Percentiles rank a stretch among this genome's conserved stretches.
phyloP scores from a whole-genome alignment of 2,329 filamentous ascomycete species.

The Parasarocladium wereldwijsianum region DNA sequence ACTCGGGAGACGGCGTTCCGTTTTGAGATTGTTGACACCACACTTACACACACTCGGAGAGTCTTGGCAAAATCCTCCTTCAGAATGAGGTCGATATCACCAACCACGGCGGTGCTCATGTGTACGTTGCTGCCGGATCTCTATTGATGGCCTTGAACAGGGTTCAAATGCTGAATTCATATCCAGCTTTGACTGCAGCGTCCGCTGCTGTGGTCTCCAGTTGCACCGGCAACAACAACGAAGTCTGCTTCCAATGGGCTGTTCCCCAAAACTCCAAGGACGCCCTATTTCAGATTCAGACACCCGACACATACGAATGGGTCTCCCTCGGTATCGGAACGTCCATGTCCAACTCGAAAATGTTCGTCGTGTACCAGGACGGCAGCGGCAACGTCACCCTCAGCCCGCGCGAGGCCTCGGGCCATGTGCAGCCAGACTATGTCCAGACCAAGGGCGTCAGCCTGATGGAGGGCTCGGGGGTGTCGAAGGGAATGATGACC shows the following conservation, averaged over 20 bases:
- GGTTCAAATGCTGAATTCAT: no score
- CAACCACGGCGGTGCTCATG: no score
- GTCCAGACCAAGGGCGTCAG: constrained; percentile 27
- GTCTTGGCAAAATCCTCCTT: no score
- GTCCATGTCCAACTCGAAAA: constrained; percentile 40
- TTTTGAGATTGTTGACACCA: no score
- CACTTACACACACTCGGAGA: no score
- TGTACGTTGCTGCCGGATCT: no score
- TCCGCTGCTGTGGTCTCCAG: constrained; percentile 16
- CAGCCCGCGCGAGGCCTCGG: constrained; percentile 35
- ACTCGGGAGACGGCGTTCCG: no score
- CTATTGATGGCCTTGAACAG: no score
- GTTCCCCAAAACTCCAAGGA: constrained; percentile 34
- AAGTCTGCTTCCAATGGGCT: constrained; percentile 41
- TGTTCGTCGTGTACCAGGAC: constrained; percentile 48
- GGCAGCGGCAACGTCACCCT: constrained; percentile 45
- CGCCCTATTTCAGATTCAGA: constrained; percentile 43
- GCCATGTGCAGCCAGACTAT: constrained; percentile 33
- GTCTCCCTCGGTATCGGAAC: constrained; percentile 41
- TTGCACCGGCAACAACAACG: constrained; percentile 23
- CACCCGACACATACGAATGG: constrained; percentile 38
- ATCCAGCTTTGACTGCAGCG: constrained; percentile 9
- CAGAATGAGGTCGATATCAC: no score
- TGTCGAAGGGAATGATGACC: constrained; percentile 35
- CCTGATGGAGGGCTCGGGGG: constrained; percentile 43